Percentiles rank a stretch among this genome's conserved stretches.
Evolutionary conservation across 441 rosid genomes (phyloP).

Genomic region (Populus hybrid): DNA sequence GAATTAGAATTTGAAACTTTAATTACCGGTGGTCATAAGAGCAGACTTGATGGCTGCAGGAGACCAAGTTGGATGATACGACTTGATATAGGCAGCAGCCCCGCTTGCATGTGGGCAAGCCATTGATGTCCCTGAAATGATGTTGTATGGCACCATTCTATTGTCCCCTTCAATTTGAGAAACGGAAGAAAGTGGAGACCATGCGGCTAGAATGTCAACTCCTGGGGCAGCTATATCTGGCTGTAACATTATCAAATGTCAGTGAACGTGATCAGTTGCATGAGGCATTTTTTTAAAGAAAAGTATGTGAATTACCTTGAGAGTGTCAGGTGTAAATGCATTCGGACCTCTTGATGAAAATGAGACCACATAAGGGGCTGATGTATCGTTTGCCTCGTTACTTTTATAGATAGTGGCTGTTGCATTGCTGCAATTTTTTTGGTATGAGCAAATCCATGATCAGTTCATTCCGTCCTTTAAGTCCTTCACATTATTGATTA

Average conservation of each 20-base stretch:
- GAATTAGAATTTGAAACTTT: background rate
- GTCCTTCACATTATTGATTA: too few relatives aligned
- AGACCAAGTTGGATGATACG: conserved; percentile 52
- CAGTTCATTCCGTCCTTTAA: too few relatives aligned
- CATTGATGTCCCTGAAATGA: conserved; percentile 58
- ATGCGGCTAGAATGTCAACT: conserved; percentile 46
- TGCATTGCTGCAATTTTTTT: background rate
- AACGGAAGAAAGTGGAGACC: conserved; percentile 15
- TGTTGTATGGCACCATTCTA: conserved; percentile 23
- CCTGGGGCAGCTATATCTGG: conserved; percentile 51
- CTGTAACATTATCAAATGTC: conserved; percentile 18
- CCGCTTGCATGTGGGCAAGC: conserved; percentile 50
- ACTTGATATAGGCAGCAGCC: conserved; percentile 47
- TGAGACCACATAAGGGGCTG: conserved; percentile 24
- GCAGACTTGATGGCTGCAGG: conserved; percentile 54
- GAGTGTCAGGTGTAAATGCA: conserved; percentile 18
- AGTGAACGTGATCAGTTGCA: background rate
- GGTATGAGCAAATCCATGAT: too few relatives aligned
- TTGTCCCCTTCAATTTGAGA: conserved; percentile 12
- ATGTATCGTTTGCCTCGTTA: background rate
- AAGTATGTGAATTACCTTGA: conserved; percentile 19
- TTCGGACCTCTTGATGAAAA: conserved; percentile 37
- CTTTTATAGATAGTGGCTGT: background rate
- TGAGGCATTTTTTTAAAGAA: background rate
- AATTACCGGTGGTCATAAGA: conserved; percentile 51